Percentiles rank a stretch among this genome's conserved stretches.
Conservation (phyloP, 2,329 filamentous ascomycete species). For the Phyllachora maydis region DNA sequence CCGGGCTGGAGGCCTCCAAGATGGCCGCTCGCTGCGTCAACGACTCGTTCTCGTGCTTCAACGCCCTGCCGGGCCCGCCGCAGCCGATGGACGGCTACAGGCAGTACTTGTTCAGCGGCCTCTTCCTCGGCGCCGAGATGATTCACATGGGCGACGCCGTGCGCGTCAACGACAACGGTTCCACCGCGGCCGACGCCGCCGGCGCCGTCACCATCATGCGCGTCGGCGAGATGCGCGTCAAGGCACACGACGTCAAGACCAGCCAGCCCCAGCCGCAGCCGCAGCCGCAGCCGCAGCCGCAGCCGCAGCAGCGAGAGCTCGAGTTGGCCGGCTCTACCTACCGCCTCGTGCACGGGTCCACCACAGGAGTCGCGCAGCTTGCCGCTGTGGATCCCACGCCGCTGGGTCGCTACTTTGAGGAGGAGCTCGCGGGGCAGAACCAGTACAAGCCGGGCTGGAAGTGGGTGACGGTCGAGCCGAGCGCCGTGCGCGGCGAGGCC, state of each 20-base stretch:
- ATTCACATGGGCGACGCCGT: conserved; percentile 13
- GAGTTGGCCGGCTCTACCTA: too few species aligned
- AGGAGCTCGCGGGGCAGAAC: conserved; percentile 9
- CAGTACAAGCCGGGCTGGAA: conserved; percentile 9
- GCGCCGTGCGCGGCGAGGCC: conserved; percentile 14
- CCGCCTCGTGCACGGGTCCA: too few species aligned
- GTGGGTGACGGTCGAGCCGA: conserved; percentile 11
- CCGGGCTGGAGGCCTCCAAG: conserved; percentile 16
- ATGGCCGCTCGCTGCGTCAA: conserved; percentile 14
- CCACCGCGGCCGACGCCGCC: conserved; percentile 3
- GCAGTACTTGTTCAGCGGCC: conserved; percentile 8
- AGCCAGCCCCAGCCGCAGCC: conserved; percentile 2
- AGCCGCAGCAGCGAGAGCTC: conserved; percentile 4
- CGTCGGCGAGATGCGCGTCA: conserved; percentile 8
- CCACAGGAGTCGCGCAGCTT: too few species aligned
- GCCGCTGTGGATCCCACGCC: too few species aligned
- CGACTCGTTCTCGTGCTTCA: conserved; percentile 13
- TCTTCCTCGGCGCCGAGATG: conserved; percentile 16
- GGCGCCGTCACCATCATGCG: conserved; percentile 8
- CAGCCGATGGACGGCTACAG: conserved; percentile 4
- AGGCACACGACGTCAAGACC: conserved; percentile 1
- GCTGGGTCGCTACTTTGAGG: conserved; percentile 8
- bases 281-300: conserved; percentile 2
- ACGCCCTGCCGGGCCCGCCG: conserved; percentile 6
- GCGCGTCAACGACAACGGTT: too few species aligned